phyloP scores from a whole-genome alignment of 2,329 filamentous ascomycete species.

The Salinomyces thailandicus region DNA sequence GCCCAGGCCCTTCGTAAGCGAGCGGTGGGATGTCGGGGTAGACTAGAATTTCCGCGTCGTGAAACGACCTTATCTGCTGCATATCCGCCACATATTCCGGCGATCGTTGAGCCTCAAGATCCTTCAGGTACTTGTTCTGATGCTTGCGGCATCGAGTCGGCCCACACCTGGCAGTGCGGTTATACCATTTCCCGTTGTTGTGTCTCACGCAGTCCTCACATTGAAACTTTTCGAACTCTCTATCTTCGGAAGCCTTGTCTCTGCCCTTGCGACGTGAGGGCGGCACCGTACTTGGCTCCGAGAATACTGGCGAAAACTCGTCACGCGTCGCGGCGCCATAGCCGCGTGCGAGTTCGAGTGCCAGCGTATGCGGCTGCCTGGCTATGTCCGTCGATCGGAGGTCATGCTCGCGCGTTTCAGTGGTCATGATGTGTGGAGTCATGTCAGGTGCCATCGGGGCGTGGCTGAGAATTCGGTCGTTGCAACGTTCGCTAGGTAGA shows the following conservation, averaged over 20 bases:
- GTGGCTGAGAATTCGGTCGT: too few species aligned
- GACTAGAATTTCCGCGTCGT: neutral
- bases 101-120: neutral
- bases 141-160: neutral
- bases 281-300: neutral
- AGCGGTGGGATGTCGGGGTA: constrained; percentile 2
- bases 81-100: neutral
- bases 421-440: too few species aligned
- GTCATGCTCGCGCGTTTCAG: too few species aligned
- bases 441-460: too few species aligned
- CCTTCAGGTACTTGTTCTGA: neutral
- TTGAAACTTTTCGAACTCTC: constrained; percentile 1
- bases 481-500: too few species aligned
- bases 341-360: neutral
- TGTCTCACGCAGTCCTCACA: constrained; percentile 4
- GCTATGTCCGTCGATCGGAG: too few species aligned
- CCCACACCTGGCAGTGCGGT: neutral
- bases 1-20: constrained; percentile 1
- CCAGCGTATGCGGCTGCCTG: neutral
- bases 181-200: neutral
- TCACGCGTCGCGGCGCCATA: neutral
- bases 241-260: neutral
- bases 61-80: neutral
- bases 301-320: neutral
- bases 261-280: neutral